Base-by-base conservation (phyloP, 371 early-diverging fungal genomes). In the Rhizomucor pusillus region DNA sequence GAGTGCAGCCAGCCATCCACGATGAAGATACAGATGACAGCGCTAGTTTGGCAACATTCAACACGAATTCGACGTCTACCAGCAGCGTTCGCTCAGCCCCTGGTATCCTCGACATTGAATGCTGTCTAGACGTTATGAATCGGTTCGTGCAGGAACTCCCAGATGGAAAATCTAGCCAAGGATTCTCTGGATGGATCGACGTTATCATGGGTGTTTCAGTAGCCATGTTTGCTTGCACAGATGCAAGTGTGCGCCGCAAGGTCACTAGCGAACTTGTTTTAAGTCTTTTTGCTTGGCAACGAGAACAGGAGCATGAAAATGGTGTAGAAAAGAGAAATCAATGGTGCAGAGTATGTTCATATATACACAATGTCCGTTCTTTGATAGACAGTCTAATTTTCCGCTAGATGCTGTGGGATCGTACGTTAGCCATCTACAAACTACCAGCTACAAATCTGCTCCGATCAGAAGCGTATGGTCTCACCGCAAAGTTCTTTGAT, bases 371-470 rank as follows among this genome's bases (percentile, higher is more conserved):
- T 6, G 10, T 14, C 18, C 20, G 1, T 18, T 1, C 5, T 25
- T 23, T 45, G 40, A 34, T 43, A 33, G 9, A 41, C n/a, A 35
- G 6, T 20, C 2, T 13, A 13, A 19, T 36, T 36, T 33, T 29
- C 13, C n/a, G 12, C n/a, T 43, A 77, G 77, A 66, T 75, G 60
- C 22, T 78, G 13, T 78, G 78, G 78, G 57, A 65, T 1, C 73
- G 78, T 9, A 75, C 66, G 4, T 53, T 63, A 13, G 65, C 64
- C 46, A 71, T 78, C n/a, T 78, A 61, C 58, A 67, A 50, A 10
- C 50, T 78, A 14, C 78, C 78, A 13, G 75, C 78, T 9, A 78
- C 75, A 5, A 78, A 78, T 35, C 47, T 78, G 2, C 41, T 78
- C 24, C 62, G 78, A 39, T 45, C 61, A 11, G 73, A 78, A 37